Conservation (phyloP, 106 monocot genomes). For the Agapanthus africanus region DNA sequence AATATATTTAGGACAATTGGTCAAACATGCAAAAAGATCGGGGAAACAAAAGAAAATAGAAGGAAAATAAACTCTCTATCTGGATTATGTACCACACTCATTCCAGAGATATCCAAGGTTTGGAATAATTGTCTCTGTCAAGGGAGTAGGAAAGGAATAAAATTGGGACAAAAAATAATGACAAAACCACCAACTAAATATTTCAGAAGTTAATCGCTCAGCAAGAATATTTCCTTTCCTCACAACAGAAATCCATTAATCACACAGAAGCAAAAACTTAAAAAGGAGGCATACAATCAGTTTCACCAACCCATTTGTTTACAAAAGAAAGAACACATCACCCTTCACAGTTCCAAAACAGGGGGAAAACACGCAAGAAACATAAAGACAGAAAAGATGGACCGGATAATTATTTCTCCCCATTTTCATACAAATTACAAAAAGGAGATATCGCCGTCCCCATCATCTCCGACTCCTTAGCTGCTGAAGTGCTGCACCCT, state of each 20-base stretch:
- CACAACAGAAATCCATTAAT: not conserved
- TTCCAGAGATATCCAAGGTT: no score
- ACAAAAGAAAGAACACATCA: not conserved
- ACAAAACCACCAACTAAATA: no score
- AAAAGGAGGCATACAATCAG: not conserved
- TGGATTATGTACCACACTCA: no score
- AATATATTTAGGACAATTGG: no score
- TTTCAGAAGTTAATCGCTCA: no score
- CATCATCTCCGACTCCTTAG: conserved; percentile 29
- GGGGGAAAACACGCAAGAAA: not conserved
- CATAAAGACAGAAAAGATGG: not conserved
- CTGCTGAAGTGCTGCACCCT: conserved; percentile 81
- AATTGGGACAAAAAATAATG: no score
- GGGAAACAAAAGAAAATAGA: no score
- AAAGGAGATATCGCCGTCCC: not conserved
- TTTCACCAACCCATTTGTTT: not conserved
- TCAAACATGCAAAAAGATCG: no score
- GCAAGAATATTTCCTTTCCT: not conserved
- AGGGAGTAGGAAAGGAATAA: no score
- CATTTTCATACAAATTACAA: not conserved
- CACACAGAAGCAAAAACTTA: no score
- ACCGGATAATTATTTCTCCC: not conserved
- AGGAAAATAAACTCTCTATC: no score
- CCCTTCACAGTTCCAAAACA: not conserved
- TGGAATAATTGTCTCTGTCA: no score